Percentiles rank a stretch among this genome's conserved stretches.
These are phyloP conservation scores for Backusella psychrophila DNA, from an alignment of 192 early-diverging fungal genomes.

Conservation along the genomic window DNA sequence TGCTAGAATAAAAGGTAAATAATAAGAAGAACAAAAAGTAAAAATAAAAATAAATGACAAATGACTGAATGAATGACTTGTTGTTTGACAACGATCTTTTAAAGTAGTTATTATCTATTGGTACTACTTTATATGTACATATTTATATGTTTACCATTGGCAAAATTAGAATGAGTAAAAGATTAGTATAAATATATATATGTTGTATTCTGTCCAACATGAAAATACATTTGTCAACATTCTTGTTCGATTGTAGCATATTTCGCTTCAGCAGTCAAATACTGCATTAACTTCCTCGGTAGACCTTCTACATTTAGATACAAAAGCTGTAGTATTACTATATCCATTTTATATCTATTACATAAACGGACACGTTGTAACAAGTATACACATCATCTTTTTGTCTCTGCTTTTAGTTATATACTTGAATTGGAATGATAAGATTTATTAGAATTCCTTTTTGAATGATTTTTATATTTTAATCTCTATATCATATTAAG, in stretches of 20 bases:
- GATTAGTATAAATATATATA: neutral
- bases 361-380: neutral
- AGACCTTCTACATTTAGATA: neutral
- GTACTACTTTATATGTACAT: neutral
- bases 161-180: neutral
- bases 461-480: neutral
- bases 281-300: neutral
- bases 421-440: neutral
- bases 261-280: neutral
- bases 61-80: neutral
- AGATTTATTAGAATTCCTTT: neutral
- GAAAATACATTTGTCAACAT: neutral
- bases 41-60: neutral
- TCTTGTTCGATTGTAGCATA: neutral
- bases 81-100: neutral
- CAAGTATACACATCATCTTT: neutral
- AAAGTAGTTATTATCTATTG: neutral
- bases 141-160: neutral
- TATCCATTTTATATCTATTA: neutral
- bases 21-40: neutral
- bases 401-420: neutral
- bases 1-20: neutral
- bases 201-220: neutral
- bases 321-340: neutral
- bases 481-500: neutral